Base-by-base conservation (phyloP, 2,329 filamentous ascomycete species). In the Epichloe festucae region DNA sequence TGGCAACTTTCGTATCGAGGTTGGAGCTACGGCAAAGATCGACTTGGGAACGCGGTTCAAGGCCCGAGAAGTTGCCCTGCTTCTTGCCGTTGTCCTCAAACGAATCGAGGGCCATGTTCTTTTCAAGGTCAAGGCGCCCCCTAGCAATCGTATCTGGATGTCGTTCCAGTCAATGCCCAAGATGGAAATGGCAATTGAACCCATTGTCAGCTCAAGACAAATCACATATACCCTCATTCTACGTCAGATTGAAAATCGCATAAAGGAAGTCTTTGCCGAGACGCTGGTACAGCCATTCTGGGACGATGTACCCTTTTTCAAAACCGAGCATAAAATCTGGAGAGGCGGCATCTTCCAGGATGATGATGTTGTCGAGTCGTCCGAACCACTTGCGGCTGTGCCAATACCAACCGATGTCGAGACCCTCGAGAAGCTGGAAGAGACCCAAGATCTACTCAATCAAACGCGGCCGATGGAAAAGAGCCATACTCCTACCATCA, bases 91-190 rank as follows among this genome's bases (percentile, higher is more conserved):
- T 3, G 85, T 93, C 1, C 67, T 96, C 52, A 90, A 87, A 64
- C 87, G 84, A 59, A 72, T 97, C 1, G 87, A 94, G 60, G 93
- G 93, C 0, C 91, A 95, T 60, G 69, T 87, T 45, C 70, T 95
- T 34, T 75, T 96, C 61, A 86, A 89, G 61, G 83, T 97, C 66
- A 98, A 98, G 66, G 88, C 93, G 6, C 89, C 91, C 93, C 93
- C 93, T 0, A 96, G 89, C 67, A 98, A 98, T 65, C 81, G 93
- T 41, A 67, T 95, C n/a, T 98, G 93, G 93, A 81, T 97, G 58
- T 85, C 89, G 1, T 98, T 98, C 63, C 87, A 94, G 64, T 82
- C 82, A n/a, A 87, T 89, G 76, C 93, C 93, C 17, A 90, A 91
- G 63, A 85, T 98, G 72, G 89, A 95, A 55, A 83, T 96, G 75